Evolutionary conservation across 192 early-diverging fungal species (phyloP).

Genomic region (Phycomyces nitens): DNA sequence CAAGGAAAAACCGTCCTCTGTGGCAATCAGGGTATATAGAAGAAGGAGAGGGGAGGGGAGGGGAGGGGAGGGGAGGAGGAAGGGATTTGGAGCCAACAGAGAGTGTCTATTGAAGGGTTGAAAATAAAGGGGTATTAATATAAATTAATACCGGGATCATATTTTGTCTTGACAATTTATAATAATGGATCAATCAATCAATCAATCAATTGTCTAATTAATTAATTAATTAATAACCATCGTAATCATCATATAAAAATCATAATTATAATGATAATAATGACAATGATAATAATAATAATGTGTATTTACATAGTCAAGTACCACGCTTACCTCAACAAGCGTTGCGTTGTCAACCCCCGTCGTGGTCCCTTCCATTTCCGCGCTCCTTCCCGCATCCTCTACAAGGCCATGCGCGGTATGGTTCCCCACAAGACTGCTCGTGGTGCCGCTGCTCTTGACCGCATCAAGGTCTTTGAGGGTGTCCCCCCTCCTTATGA

Average conservation of each 20-base stretch:
- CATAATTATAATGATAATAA: no score
- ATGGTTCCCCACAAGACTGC: slow-evolving; percentile 99
- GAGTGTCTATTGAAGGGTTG: neutral
- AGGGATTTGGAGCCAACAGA: neutral
- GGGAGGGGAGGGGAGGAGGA: no score
- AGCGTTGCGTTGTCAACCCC: slow-evolving; percentile 97
- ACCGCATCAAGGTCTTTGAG: slow-evolving; percentile 98
- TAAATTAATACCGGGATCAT: no score
- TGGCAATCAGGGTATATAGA: neutral
- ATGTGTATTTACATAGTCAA: slow-evolving; percentile 58
- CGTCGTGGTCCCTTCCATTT: slow-evolving; percentile 97
- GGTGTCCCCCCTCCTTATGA: slow-evolving; percentile 98
- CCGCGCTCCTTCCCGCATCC: slow-evolving; percentile 95
- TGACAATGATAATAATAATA: no score
- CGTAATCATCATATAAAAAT: no score
- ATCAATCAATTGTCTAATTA: no score
- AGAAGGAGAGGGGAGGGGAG: neutral
- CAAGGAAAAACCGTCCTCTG: neutral
- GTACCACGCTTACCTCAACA: slow-evolving; percentile 95
- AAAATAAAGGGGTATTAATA: neutral
- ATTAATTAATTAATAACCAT: no score
- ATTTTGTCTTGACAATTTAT: no score
- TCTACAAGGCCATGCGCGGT: slow-evolving; percentile 95
- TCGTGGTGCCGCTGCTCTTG: slow-evolving; percentile 94
- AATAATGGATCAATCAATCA: no score